phyloP scores from a whole-genome alignment of 352 stramenopile species.

The Phytophthora tentaculata region DNA sequence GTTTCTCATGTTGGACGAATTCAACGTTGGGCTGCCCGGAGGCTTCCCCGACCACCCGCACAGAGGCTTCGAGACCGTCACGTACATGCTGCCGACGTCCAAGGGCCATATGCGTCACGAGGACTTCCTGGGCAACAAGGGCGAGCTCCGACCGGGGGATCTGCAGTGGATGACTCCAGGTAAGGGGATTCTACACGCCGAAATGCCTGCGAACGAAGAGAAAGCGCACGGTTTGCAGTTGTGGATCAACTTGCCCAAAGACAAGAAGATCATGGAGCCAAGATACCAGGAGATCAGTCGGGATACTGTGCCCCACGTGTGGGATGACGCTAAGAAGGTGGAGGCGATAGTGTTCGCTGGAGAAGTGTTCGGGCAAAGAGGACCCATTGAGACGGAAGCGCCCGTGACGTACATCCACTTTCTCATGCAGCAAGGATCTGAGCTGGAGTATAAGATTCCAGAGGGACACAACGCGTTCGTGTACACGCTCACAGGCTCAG shows the following conservation, averaged over 20 bases:
- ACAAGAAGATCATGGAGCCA: constrained; percentile 56
- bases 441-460: constrained; percentile 50
- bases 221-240: constrained; percentile 54
- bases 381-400: constrained; percentile 48
- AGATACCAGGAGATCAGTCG: constrained; percentile 59
- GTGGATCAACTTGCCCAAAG: constrained; percentile 59
- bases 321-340: constrained; percentile 45
- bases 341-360: constrained; percentile 62
- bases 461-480: constrained; percentile 51
- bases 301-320: constrained; percentile 45
- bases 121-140: constrained; percentile 78
- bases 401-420: constrained; percentile 69
- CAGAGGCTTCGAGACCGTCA: constrained; percentile 92
- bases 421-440: constrained; percentile 40
- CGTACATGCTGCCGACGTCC: constrained; percentile 80
- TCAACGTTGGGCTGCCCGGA: constrained; percentile 59
- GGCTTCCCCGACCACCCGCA: constrained; percentile 93
- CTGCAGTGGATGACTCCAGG: constrained; percentile 70
- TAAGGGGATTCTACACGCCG: constrained; percentile 57
- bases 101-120: constrained; percentile 88
- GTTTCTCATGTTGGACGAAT: constrained; percentile 65
- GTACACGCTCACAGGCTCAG: constrained; percentile 43
- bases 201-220: constrained; percentile 48
- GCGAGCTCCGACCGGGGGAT: constrained; percentile 51
- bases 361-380: constrained; percentile 52